Base-by-base conservation (phyloP, 2,329 filamentous ascomycete species). In the Parafenestella ontariensis region DNA sequence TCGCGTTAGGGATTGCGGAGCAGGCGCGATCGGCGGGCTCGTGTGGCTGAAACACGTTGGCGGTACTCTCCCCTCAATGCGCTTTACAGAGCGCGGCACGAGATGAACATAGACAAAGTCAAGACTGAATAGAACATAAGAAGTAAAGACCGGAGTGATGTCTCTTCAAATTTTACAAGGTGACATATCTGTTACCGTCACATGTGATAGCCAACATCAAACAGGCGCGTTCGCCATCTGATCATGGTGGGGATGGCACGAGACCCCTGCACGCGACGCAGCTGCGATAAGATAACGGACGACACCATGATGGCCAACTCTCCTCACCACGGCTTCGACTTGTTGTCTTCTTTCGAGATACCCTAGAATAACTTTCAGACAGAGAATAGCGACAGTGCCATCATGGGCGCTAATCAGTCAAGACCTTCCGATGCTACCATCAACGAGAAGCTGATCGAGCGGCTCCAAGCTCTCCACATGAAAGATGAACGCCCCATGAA, bases 401-500 rank as follows among this genome's bases (percentile, higher is more conserved):
- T 34, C 37, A 77, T 77, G 74, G 74, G 74, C 56, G 52, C 64
- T 34, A 65, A 70, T 20, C 69, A 74, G 52, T 76, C 74, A 11
- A 69, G 67, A 56, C 65, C 69, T 7, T 69, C 69, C 18, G 73
- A 76, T 55, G 64, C 70, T 36, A 65, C 65, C 18, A 70, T 74
- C 36, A 72, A 76, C 56, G 72, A 75, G 65, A 71, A 76, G 67
- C 70, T 79, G 34, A 54, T 74, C 23, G 73, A 78, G 62, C 72
- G 76, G 34, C 73, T 80, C 18, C 74, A 76, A 55, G 73, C 74
- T 49, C 74, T 86, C 42, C 77, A 82, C 49, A 55, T 85, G 31
- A 71, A 70, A 44, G 77, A 81, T 49, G 72, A 80, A 17, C 63
- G 66, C 26, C 58, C 66, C 15, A 62, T 71, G 40, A 70, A 74